Base-by-base conservation (phyloP, 1,284 basidiomycete genomes). In the Exobasidium rhododendri region DNA sequence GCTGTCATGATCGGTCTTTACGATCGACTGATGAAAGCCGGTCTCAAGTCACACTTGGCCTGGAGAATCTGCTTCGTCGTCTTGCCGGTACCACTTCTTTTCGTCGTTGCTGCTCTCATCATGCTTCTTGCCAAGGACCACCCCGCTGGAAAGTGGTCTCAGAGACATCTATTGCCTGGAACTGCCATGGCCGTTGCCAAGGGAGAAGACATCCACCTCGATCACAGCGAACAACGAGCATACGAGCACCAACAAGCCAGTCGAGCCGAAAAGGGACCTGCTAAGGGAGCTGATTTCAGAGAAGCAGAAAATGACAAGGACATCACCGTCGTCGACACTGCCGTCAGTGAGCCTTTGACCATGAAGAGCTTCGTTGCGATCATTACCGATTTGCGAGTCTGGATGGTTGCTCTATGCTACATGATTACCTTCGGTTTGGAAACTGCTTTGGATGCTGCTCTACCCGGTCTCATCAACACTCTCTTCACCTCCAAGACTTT, bases 1-100 rank as follows among this genome's bases (percentile, higher is more conserved):
- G 82, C 83, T 32, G 44, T 59, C 7, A 59, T 55, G 54, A 61
- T 57, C 26, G 30, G 44, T 22, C 10, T 45, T 29, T 87, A 83
- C 78, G 79, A 84, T 51, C 76, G 78, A 4, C 80, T 85, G 26
- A 62, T 78, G 11, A 47, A 57, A 10, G 78, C 83, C 14, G 83
- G 84, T 1, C 70, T 85, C 20, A 75, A 80, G 0, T 62, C 80
- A 2, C 83, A 84, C 65, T 70, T 83, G 0, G 84, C 86, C 10
- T 88, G 86, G 86, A 80, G 86, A 64, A 82, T 83, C 4, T 80
- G 85, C 13, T 88, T 87, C 73, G 83, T 82, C 20, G 82, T 85
- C 40, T 83, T 87, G 1, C 86, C 86, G 0, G 85, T 86, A 0
- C 87, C 86, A 0, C 78, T 85, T 43, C 80, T 87, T 2, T 72